A percentile compares a stretch with the other conserved stretches of the same genome.
Conservation (phyloP, 768 basidiomycete genomes). For the Pholiota molesta region DNA sequence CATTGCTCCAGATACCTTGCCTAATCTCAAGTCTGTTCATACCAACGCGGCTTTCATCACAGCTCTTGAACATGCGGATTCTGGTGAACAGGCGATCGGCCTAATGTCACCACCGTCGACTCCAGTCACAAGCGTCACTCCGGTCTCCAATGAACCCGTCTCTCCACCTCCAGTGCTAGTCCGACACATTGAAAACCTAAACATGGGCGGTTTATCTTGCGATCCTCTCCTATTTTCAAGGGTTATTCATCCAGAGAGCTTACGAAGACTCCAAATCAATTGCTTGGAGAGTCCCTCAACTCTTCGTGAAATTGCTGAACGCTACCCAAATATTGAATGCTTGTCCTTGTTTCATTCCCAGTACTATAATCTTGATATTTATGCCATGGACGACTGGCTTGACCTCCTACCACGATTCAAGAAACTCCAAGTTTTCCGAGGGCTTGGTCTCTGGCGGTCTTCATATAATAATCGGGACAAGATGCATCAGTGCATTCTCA, state of each 20-base stretch:
- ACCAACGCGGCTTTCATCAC: conserved; percentile 37
- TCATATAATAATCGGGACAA: conserved; percentile 34
- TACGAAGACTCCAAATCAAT: conserved; percentile 37
- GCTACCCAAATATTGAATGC: conserved; percentile 44
- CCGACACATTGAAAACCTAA: conserved; percentile 39
- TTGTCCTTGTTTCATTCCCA: conserved; percentile 29
- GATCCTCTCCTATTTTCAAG: conserved; percentile 31
- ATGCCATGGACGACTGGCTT: conserved; percentile 39
- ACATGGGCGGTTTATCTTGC: conserved; percentile 32
- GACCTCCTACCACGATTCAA: conserved; percentile 42
- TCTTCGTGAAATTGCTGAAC: conserved; percentile 35
- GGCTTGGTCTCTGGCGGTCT: conserved; percentile 44
- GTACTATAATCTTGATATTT: background rate
- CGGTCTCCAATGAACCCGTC: conserved; percentile 14
- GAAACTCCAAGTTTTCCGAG: conserved; percentile 47
- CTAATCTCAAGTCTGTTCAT: conserved; percentile 41
- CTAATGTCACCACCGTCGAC: conserved; percentile 26
- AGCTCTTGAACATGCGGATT: conserved; percentile 33
- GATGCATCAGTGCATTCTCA: conserved; percentile 45
- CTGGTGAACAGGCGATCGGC: conserved; percentile 8
- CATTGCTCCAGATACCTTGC: conserved; percentile 39
- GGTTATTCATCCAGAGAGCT: conserved; percentile 29
- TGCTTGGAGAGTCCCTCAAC: conserved; percentile 30
- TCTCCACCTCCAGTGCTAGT: conserved; percentile 21
- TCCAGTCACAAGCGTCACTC: conserved; percentile 20